These are phyloP conservation scores for Penicillium fuscoglaucum DNA, from an alignment of 2,329 filamentous ascomycete species.

Conservation along the genomic window DNA sequence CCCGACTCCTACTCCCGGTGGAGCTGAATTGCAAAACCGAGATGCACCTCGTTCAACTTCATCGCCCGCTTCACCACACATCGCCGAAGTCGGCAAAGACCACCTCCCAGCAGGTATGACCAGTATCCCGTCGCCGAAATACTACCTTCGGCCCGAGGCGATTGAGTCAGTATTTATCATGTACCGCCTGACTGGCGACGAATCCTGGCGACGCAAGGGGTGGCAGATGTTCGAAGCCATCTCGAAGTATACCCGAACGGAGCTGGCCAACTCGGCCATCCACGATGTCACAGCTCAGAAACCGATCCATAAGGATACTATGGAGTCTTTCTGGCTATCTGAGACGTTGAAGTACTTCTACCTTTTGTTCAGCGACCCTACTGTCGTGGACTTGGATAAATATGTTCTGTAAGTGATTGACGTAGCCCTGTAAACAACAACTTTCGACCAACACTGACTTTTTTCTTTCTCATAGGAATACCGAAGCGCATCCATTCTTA, in stretches of 20 bases:
- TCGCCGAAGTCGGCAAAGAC: conserved; percentile 43
- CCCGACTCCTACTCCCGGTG: conserved; percentile 1
- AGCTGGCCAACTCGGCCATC: conserved; percentile 65
- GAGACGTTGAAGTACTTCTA: conserved; percentile 53
- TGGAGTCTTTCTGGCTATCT: conserved; percentile 74
- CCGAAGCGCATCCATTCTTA: conserved; percentile 44
- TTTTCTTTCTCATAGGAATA: conserved; percentile 31
- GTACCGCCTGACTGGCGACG: conserved; percentile 70
- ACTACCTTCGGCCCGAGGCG: conserved; percentile 63
- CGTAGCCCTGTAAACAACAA: conserved; percentile 5
- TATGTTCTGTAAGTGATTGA: conserved; percentile 46
- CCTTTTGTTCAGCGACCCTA: conserved; percentile 48
- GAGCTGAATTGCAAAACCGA: conserved; percentile 12
- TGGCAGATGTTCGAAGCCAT: conserved; percentile 73
- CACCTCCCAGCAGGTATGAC: conserved; percentile 47
- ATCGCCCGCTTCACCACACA: conserved; percentile 33
- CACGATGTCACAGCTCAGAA: conserved; percentile 61
- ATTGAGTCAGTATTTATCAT: conserved; percentile 80
- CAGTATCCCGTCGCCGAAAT: conserved; percentile 40
- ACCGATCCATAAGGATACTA: conserved; percentile 55
- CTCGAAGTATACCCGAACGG: conserved; percentile 60
- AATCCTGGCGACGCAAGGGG: conserved; percentile 65
- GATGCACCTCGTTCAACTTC: conserved; percentile 16
- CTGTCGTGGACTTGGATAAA: conserved; percentile 47
- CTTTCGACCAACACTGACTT: background rate